phyloP scores from a whole-genome alignment of 345 rosid genomes.

The Streptanthus diversifolius region DNA sequence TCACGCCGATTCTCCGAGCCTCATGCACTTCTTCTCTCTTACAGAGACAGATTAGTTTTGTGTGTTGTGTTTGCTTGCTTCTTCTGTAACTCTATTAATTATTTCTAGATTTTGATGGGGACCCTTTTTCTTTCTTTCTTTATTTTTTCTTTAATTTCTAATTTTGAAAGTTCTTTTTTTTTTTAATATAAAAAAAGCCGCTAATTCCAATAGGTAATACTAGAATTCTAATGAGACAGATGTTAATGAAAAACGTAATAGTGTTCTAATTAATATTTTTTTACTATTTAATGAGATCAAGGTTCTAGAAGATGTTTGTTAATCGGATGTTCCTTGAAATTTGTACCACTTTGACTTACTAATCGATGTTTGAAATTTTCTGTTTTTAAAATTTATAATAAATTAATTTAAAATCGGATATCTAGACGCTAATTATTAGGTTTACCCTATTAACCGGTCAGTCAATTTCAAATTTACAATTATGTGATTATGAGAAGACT shows the following conservation, averaged over 20 bases:
- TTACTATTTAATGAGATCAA: neutral
- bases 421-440: neutral
- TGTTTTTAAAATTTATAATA: neutral
- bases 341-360: neutral
- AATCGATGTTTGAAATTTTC: neutral
- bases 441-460: neutral
- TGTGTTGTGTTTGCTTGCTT: slow-evolving; percentile 22
- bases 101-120: slow-evolving; percentile 21
- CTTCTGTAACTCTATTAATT: slow-evolving; percentile 30
- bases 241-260: too few species aligned
- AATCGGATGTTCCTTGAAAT: neutral
- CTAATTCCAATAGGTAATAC: neutral
- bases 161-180: neutral
- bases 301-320: slow-evolving; percentile 1
- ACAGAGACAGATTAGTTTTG: slow-evolving; percentile 29
- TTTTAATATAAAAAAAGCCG: neutral
- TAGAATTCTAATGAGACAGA: too few species aligned
- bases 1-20: slow-evolving; percentile 39
- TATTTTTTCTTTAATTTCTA: neutral
- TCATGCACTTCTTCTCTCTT: slow-evolving; percentile 30
- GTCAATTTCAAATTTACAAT: neutral
- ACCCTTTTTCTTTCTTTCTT: slow-evolving; percentile 11
- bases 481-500: neutral
- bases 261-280: neutral
- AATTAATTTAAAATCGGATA: neutral